Percentiles rank a stretch among this genome's conserved stretches.
phyloP scores from a whole-genome alignment of 345 rosid genomes.

The Moringa oleifera region DNA sequence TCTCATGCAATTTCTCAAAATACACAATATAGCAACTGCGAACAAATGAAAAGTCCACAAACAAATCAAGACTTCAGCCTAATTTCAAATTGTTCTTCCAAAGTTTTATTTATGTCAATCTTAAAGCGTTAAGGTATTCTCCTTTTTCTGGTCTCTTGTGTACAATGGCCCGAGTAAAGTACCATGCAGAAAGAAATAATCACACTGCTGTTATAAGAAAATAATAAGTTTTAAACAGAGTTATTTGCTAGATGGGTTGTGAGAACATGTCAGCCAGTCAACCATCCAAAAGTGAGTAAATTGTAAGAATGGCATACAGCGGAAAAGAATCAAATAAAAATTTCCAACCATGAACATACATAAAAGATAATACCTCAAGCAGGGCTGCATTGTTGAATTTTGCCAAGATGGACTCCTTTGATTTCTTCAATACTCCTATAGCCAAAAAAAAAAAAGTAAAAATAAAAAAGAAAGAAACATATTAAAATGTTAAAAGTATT shows the following conservation, averaged over 20 bases:
- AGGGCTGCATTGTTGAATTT: conserved; percentile 32
- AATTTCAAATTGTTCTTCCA: no score
- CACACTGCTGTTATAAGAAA: not conserved
- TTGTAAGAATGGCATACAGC: not conserved
- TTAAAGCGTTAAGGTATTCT: no score
- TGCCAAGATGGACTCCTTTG: conserved; percentile 51
- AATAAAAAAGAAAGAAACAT: conserved; percentile 8
- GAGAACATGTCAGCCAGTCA: conserved; percentile 2
- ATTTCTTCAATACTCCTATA: conserved; percentile 82
- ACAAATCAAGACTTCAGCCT: no score
- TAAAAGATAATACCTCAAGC: conserved; percentile 38
- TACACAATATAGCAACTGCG: no score
- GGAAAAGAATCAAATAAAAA: not conserved
- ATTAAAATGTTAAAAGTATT: no score
- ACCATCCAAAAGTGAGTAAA: conserved; percentile 4
- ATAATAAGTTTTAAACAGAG: not conserved
- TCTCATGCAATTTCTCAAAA: no score
- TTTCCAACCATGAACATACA: not conserved
- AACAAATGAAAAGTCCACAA: no score
- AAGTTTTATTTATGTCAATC: no score
- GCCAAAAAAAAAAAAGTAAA: conserved; percentile 16
- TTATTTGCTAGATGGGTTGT: not conserved
- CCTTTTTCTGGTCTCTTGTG: not conserved
- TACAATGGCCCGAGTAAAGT: not conserved
- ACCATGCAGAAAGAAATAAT: not conserved